Conservation (phyloP, 1,284 basidiomycete genomes). For the Coniferiporia sulphurascens region DNA sequence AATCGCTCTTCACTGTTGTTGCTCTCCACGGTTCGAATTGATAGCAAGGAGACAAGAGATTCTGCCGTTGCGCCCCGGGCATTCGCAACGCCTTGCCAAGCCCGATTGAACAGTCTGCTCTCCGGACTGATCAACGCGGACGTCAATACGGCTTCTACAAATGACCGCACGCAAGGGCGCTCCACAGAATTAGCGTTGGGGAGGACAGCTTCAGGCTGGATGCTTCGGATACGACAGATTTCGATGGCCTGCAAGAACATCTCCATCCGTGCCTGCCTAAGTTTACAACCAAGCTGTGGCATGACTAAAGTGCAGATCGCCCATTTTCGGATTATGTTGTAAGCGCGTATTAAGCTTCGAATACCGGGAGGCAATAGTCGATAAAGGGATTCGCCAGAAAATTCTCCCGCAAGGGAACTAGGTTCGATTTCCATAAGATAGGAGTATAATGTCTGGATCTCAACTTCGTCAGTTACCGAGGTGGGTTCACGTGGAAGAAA, state of each 20-base stretch:
- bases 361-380: slow-evolving; percentile 68
- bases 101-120: slow-evolving; percentile 62
- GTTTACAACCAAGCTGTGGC: slow-evolving; percentile 52
- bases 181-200: slow-evolving; percentile 32
- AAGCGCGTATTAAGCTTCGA: slow-evolving; percentile 68
- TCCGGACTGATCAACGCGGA: slow-evolving; percentile 71
- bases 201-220: slow-evolving; percentile 27
- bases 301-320: slow-evolving; percentile 61
- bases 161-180: slow-evolving; percentile 64
- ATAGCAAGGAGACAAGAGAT: slow-evolving; percentile 51
- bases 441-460: slow-evolving; percentile 71
- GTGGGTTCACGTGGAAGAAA: slow-evolving; percentile 52
- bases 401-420: slow-evolving; percentile 62
- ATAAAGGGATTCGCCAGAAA: slow-evolving; percentile 62
- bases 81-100: slow-evolving; percentile 67
- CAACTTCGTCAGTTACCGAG: slow-evolving; percentile 51
- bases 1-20: slow-evolving; percentile 46
- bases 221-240: slow-evolving; percentile 56
- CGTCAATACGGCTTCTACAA: slow-evolving; percentile 67
- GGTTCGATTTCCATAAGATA: slow-evolving; percentile 67
- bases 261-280: slow-evolving; percentile 68
- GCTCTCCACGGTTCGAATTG: slow-evolving; percentile 41
- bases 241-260: slow-evolving; percentile 64
- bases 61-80: slow-evolving; percentile 57
- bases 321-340: slow-evolving; percentile 73